Evolutionary conservation across 306 rosid genomes (phyloP).

Genomic region (Vicia sativa): DNA sequence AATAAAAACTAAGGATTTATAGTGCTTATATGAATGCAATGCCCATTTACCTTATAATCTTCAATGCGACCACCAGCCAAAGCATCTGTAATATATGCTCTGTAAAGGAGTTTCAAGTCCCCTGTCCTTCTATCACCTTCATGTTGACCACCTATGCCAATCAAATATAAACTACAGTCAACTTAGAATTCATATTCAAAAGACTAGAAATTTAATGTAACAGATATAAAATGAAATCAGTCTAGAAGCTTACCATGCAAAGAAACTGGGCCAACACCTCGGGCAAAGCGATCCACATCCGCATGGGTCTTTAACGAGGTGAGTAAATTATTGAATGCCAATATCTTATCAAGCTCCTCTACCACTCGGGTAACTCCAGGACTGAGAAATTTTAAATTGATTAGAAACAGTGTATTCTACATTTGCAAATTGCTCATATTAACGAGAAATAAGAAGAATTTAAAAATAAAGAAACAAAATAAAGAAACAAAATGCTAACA

Average conservation of each 20-base stretch:
- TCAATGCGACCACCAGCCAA: conserved; percentile 50
- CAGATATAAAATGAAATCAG: neutral
- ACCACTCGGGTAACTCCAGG: conserved; percentile 60
- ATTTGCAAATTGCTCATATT: neutral
- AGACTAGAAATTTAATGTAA: neutral
- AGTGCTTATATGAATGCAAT: conserved; percentile 6
- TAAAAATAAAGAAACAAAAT: neutral
- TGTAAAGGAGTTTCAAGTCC: conserved; percentile 83
- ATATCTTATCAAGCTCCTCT: conserved; percentile 71
- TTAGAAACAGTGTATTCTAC: conserved; percentile 37
- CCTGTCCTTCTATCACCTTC: conserved; percentile 69
- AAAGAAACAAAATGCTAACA: conserved; percentile 4
- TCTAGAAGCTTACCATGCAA: conserved; percentile 59
- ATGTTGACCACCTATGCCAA: conserved; percentile 71
- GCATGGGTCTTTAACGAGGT: conserved; percentile 75
- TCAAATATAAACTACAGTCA: conserved; percentile 12
- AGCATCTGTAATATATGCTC: conserved; percentile 53
- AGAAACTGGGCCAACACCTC: conserved; percentile 86
- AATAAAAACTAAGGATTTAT: conserved; percentile 5
- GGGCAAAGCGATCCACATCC: conserved; percentile 70
- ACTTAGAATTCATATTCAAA: conserved; percentile 11
- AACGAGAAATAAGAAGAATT: neutral
- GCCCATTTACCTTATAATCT: conserved; percentile 46
- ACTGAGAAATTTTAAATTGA: conserved; percentile 53
- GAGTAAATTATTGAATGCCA: conserved; percentile 69